phyloP scores from a whole-genome alignment of 2,329 filamentous ascomycete species.

The Incumbomyces lentus region DNA sequence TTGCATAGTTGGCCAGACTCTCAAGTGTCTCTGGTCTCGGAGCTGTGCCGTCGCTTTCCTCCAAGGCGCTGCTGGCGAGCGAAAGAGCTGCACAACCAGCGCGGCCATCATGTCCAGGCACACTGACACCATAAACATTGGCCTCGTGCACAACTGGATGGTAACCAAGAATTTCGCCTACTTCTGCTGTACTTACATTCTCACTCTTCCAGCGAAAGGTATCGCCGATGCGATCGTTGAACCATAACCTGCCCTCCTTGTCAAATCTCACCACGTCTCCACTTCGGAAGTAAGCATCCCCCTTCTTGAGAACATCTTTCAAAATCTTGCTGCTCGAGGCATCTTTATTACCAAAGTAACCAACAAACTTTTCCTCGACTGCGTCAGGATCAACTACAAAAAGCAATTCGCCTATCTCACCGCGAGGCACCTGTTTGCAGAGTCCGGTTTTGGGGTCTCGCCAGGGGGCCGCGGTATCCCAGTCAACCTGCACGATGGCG shows the following conservation, averaged over 20 bases:
- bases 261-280: conserved; percentile 57
- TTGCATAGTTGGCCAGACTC: conserved; percentile 14
- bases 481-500: conserved; percentile 60
- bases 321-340: conserved; percentile 59
- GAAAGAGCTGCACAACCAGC: conserved; percentile 52
- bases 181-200: conserved; percentile 58
- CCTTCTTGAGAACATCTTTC: conserved; percentile 53
- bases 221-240: conserved; percentile 60
- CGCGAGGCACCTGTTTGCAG: conserved; percentile 48
- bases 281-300: conserved; percentile 58
- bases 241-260: conserved; percentile 56
- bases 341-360: conserved; percentile 58
- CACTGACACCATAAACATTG: conserved; percentile 58
- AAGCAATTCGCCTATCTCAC: conserved; percentile 65
- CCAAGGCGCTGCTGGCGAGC: conserved; percentile 19
- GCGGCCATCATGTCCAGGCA: conserved; percentile 58
- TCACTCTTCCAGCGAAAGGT: conserved; percentile 67
- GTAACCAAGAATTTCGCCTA: conserved; percentile 51
- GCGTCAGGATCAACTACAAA: conserved; percentile 56
- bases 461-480: conserved; percentile 55
- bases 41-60: neutral
- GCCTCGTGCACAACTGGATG: conserved; percentile 41
- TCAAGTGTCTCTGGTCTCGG: conserved; percentile 11
- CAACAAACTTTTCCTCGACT: conserved; percentile 49
- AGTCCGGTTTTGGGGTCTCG: conserved; percentile 61